A percentile compares a stretch with the other conserved stretches of the same genome.
These are phyloP conservation scores for Ascochyta koolunga DNA, from an alignment of 2,329 filamentous ascomycete genomes.

Conservation along the genomic window DNA sequence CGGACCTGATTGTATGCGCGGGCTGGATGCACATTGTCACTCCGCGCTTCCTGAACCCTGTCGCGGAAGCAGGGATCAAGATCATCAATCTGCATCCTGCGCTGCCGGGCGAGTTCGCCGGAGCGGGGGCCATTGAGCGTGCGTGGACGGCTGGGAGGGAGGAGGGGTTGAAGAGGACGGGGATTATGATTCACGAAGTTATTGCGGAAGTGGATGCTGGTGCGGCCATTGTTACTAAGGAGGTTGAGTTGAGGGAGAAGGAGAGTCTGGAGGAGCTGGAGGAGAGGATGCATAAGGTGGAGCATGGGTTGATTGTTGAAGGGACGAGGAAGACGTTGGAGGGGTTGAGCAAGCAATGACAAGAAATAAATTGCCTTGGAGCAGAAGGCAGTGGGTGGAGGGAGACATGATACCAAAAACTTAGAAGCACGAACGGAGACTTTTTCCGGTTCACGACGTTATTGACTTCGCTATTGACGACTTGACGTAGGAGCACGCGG, in stretches of 20 bases:
- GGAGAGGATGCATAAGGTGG: constrained; percentile 73
- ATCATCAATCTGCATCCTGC: constrained; percentile 87
- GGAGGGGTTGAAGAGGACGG: constrained; percentile 70
- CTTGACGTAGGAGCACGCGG: too few species aligned
- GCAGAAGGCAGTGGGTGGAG: neutral
- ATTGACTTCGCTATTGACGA: too few species aligned
- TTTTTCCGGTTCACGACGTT: too few species aligned
- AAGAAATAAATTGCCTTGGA: neutral
- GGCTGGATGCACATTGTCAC: constrained; percentile 89
- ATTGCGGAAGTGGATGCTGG: constrained; percentile 78
- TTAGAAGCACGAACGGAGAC: neutral
- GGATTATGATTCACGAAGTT: constrained; percentile 90
- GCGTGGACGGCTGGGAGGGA: constrained; percentile 76
- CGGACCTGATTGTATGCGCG: constrained; percentile 76
- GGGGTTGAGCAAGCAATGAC: constrained; percentile 1
- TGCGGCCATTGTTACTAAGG: constrained; percentile 70
- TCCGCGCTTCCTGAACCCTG: constrained; percentile 69
- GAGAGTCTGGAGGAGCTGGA: constrained; percentile 68
- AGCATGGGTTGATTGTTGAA: constrained; percentile 80
- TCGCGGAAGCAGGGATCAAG: constrained; percentile 65
- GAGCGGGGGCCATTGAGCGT: constrained; percentile 76
- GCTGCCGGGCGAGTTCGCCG: constrained; percentile 76
- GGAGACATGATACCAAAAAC: neutral
- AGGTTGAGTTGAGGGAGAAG: constrained; percentile 68
- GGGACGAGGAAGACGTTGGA: constrained; percentile 64